phyloP scores from a whole-genome alignment of 106 monocot genomes.

The Allium sativum region DNA sequence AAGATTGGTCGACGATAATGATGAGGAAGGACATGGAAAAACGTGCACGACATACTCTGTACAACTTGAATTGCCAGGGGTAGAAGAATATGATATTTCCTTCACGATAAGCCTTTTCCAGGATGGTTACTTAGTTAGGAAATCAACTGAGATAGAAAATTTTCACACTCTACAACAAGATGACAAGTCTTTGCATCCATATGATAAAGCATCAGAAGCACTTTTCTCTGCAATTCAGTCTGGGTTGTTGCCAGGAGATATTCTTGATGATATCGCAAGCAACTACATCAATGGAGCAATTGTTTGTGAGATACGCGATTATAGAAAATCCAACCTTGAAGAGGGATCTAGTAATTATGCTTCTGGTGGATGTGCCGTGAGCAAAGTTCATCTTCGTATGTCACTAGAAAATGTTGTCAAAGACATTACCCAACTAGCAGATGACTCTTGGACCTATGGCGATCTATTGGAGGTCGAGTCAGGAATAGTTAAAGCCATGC shows the following conservation, averaged over 20 bases:
- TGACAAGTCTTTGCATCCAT: constrained; percentile 49
- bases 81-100: constrained; percentile 52
- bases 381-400: constrained; percentile 74
- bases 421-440: constrained; percentile 72
- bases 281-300: constrained; percentile 67
- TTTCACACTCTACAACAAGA: constrained; percentile 31
- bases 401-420: constrained; percentile 88
- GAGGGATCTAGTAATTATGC: constrained; percentile 25
- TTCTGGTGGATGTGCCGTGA: constrained; percentile 29
- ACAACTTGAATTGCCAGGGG: constrained; percentile 20
- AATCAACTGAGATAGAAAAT: constrained; percentile 33
- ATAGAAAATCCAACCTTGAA: constrained; percentile 37
- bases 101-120: constrained; percentile 51
- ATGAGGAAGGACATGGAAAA: neutral
- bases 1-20: neutral
- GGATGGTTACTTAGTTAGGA: constrained; percentile 49
- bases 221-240: constrained; percentile 77
- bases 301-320: constrained; percentile 70
- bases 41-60: constrained; percentile 8
- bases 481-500: constrained; percentile 67
- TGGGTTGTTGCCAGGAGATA: constrained; percentile 78
- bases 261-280: constrained; percentile 88
- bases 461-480: constrained; percentile 91
- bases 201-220: constrained; percentile 48
- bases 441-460: constrained; percentile 92